Percentiles rank a stretch among this genome's conserved stretches.
phyloP scores from a whole-genome alignment of 2,329 filamentous ascomycete genomes.

The Hymenotorrendiella dingleyae region DNA sequence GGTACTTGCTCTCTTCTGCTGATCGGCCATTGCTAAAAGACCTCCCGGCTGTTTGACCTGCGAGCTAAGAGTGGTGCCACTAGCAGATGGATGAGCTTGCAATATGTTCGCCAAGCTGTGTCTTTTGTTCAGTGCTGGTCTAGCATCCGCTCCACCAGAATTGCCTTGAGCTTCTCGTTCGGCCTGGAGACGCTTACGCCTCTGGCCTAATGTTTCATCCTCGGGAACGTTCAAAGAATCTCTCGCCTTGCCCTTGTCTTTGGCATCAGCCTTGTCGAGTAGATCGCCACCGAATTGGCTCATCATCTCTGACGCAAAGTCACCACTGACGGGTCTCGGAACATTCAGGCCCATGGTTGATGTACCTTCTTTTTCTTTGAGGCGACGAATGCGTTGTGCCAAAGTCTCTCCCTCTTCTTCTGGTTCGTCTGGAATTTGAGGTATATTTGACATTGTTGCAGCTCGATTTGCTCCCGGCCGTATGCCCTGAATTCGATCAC shows the following conservation, averaged over 20 bases:
- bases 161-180: constrained; percentile 59
- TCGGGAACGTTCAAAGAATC: constrained; percentile 37
- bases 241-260: constrained; percentile 30
- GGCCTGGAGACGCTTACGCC: constrained; percentile 66
- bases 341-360: constrained; percentile 23
- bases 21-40: constrained; percentile 27
- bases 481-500: constrained; percentile 27
- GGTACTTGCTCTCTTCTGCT: constrained; percentile 19
- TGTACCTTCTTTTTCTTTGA: constrained; percentile 48
- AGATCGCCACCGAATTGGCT: constrained; percentile 51
- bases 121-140: constrained; percentile 30
- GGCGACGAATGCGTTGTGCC: constrained; percentile 56
- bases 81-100: constrained; percentile 43
- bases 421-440: constrained; percentile 22
- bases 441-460: constrained; percentile 24
- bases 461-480: constrained; percentile 19
- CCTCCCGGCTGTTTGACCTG: constrained; percentile 23
- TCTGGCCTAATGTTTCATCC: constrained; percentile 75
- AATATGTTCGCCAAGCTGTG: constrained; percentile 41
- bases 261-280: constrained; percentile 32
- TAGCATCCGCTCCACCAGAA: constrained; percentile 34
- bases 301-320: constrained; percentile 66
- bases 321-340: constrained; percentile 50
- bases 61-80: constrained; percentile 17
- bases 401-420: constrained; percentile 57